Base-by-base conservation (phyloP, 2,329 filamentous ascomycete species). In the Fusarium sp. region DNA sequence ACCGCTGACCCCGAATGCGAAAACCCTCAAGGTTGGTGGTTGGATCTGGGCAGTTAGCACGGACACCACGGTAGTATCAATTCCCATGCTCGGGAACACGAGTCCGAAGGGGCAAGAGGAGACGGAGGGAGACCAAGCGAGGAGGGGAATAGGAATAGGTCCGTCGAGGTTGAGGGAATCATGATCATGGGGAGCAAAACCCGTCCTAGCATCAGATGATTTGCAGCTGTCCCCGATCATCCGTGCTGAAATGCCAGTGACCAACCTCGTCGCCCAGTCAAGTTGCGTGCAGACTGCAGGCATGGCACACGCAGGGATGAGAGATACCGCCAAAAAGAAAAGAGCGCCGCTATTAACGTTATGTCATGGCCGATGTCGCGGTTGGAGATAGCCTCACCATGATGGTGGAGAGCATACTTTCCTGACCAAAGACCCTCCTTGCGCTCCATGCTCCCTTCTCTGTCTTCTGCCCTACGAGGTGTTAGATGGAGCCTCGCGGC, bases 131-230 rank as follows among this genome's bases (percentile, higher is more conserved):
- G 57, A 35, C 27, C 52, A 65, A 45, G 20, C 56, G 66, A 35
- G 59, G 43, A 14, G 48, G 48, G 61, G 45, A 57, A 45, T 29
- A 33, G 33, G 29, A 57, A 45, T 29, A 43, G 33, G 29, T 41
- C 59, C 16, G 48, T 45, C 50, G 62, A 69, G 50, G 11, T 64
- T n/a, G 57, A 13, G 48, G 61, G 45, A 57, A 45, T 62, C 48
- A 57, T 63, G 43, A 62, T 45, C 31, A 62, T 64, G 67, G 24
- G 35, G 59, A 67, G 33, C 33, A 61, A 69, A 65, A 64, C 13
- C 60, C 35, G 37, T 68, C 54, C 52, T 57, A 57, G 69, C 56
- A 72, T 69, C 65, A 75, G 41, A 62, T 48, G 54, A 62, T 66
- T 43, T 59, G 37, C 48, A 59, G 41, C 27, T 52, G 50, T 48